Evolutionary conservation across 208 protist genomes (phyloP).

Genomic region (Tritrichomonas foetus): DNA sequence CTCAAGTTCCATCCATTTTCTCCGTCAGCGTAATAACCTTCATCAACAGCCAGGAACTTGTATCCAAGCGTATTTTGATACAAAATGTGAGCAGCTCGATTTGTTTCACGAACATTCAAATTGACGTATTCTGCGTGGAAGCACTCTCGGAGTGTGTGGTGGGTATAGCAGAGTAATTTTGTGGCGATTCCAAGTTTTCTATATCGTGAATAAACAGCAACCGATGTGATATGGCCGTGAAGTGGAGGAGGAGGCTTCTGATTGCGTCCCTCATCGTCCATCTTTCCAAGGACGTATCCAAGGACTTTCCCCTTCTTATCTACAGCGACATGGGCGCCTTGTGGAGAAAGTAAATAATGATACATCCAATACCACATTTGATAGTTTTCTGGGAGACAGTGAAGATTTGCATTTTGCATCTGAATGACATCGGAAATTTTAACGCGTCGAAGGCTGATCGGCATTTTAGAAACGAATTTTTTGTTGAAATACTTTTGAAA

Average conservation of each 20-base stretch:
- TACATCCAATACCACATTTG: constrained; percentile 40
- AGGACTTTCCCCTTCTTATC: neutral
- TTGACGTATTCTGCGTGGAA: neutral
- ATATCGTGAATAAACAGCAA: constrained; percentile 23
- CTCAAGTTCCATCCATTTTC: neutral
- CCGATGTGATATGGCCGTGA: neutral
- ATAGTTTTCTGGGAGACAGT: neutral
- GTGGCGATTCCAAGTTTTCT: constrained; percentile 23
- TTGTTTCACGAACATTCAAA: neutral
- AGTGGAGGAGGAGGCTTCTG: neutral
- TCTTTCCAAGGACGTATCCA: constrained; percentile 19
- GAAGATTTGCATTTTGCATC: constrained; percentile 25
- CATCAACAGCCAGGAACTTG: no score
- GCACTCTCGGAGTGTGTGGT: neutral
- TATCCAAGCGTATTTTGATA: neutral
- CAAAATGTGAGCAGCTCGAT: neutral
- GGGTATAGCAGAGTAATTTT: neutral
- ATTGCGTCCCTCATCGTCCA: neutral
- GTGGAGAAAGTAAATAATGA: neutral
- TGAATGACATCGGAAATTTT: neutral
- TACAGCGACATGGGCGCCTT: neutral
- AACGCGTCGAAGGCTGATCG: neutral
- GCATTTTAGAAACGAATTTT: neutral
- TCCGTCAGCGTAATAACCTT: constrained; percentile 10
- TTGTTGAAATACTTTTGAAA: no score